These are phyloP conservation scores for Albifimbria verrucaria DNA, from an alignment of 2,329 filamentous ascomycete genomes.

Conservation along the genomic window DNA sequence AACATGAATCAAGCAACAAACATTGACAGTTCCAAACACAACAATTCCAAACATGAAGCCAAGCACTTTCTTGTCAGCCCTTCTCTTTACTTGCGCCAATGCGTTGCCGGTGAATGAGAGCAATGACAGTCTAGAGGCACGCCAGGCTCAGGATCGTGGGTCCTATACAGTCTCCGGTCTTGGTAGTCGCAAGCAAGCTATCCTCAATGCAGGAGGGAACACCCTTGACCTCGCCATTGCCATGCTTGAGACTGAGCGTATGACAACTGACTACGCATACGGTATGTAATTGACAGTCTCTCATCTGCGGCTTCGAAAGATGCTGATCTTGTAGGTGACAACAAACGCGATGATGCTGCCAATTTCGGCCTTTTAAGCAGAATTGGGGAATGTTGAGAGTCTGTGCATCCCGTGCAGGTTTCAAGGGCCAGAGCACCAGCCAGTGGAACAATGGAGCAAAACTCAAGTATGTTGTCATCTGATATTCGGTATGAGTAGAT, in stretches of 20 bases:
- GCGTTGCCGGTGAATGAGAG: too few relatives aligned
- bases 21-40: too few relatives aligned
- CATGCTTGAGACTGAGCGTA: slow-evolving; percentile 26
- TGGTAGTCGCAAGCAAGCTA: slow-evolving; percentile 18
- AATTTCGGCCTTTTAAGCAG: slow-evolving; percentile 30
- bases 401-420: slow-evolving; percentile 18
- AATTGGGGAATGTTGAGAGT: slow-evolving; percentile 25
- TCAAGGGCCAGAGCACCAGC: slow-evolving; percentile 13
- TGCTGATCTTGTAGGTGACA: slow-evolving; percentile 17
- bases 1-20: too few relatives aligned
- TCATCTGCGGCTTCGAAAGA: neutral
- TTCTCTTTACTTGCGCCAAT: too few relatives aligned
- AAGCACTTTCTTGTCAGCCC: too few relatives aligned
- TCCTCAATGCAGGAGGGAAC: slow-evolving; percentile 20
- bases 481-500: too few relatives aligned
- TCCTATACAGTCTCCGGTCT: slow-evolving; percentile 19
- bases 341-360: slow-evolving; percentile 22
- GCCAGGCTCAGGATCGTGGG: slow-evolving; percentile 7
- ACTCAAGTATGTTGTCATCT: slow-evolving; percentile 23
- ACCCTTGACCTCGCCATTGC: slow-evolving; percentile 27
- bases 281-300: slow-evolving; percentile 6
- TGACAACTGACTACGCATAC: slow-evolving; percentile 19
- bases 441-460: slow-evolving; percentile 21
- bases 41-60: too few relatives aligned
- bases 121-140: too few relatives aligned